Percentiles rank a stretch among this genome's conserved stretches.
Evolutionary conservation across 139 green algal genomes (phyloP).

Genomic region (Gonium pectorale): DNA sequence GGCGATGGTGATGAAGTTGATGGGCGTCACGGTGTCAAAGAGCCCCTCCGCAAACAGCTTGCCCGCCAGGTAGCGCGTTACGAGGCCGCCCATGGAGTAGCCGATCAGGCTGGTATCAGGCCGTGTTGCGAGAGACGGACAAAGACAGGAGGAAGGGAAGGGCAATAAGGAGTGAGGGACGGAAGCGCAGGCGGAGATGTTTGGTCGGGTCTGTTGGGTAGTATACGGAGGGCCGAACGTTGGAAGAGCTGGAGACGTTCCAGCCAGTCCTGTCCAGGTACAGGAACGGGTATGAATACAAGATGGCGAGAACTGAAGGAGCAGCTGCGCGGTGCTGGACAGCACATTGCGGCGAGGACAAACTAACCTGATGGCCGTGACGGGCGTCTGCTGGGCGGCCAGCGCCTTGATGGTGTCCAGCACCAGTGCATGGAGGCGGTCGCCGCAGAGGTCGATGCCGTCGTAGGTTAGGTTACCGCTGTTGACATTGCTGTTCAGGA

Average conservation of each 20-base stretch:
- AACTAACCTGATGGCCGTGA: background rate
- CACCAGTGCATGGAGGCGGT: conserved; percentile 11
- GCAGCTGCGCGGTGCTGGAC: too few relatives aligned
- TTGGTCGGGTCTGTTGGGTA: too few relatives aligned
- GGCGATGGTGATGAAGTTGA: conserved; percentile 52
- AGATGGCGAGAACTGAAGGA: too few relatives aligned
- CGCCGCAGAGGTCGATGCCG: conserved; percentile 48
- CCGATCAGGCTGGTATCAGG: conserved; percentile 43
- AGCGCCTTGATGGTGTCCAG: background rate
- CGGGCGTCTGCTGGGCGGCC: background rate
- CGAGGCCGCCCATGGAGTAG: conserved; percentile 54
- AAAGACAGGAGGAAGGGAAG: too few relatives aligned
- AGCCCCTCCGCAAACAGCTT: conserved; percentile 43
- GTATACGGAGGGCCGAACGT: too few relatives aligned
- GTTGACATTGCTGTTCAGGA: conserved; percentile 24
- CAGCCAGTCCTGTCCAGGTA: too few relatives aligned
- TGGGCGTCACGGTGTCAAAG: background rate
- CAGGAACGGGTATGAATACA: too few relatives aligned
- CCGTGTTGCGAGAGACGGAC: too few relatives aligned
- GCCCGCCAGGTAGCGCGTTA: conserved; percentile 43
- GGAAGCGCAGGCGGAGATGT: too few relatives aligned
- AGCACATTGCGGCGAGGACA: too few relatives aligned
- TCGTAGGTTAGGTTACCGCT: conserved; percentile 46
- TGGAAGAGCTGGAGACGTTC: too few relatives aligned
- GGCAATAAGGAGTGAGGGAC: too few relatives aligned